Percentiles rank a stretch among this genome's conserved stretches.
Conservation (phyloP, 2,329 filamentous ascomycete species). For the Colletotrichum sp. region DNA sequence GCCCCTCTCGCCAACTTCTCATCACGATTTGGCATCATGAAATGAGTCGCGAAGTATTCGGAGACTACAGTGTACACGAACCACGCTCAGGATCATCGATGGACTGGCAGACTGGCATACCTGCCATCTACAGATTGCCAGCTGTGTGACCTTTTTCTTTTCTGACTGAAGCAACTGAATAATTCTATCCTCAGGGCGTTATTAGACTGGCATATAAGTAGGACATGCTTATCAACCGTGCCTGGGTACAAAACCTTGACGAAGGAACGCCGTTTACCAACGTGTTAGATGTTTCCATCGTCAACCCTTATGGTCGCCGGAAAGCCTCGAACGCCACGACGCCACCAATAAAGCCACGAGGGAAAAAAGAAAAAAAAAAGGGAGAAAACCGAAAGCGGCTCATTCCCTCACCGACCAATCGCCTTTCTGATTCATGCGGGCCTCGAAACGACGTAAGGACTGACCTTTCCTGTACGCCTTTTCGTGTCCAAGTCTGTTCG, state of each 20-base stretch:
- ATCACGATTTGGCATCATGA: conserved; percentile 74
- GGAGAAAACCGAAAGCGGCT: not conserved
- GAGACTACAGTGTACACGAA: not conserved
- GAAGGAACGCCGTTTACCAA: not conserved
- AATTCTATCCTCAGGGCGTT: not conserved
- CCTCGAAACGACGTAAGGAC: not conserved
- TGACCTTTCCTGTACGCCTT: not conserved
- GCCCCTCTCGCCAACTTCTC: conserved; percentile 75
- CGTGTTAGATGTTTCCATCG: not conserved
- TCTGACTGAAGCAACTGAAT: not conserved
- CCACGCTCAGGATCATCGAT: not conserved
- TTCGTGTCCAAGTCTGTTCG: not conserved
- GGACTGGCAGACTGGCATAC: not conserved
- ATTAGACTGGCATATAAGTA: not conserved
- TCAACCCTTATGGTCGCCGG: not conserved
- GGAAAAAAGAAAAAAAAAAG: not conserved
- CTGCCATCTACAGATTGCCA: not conserved
- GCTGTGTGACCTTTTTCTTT: not conserved
- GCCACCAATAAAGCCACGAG: conserved; percentile 2
- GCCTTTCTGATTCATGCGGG: not conserved
- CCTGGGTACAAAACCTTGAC: not conserved
- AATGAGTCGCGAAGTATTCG: conserved; percentile 31
- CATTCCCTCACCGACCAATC: not conserved
- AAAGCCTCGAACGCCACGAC: conserved; percentile 13
- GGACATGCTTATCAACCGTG: not conserved